Percentiles rank a stretch among this genome's conserved stretches.
Evolutionary conservation across 164 flowering plant genomes (phyloP).

Genomic region (Nelumbo lutea): DNA sequence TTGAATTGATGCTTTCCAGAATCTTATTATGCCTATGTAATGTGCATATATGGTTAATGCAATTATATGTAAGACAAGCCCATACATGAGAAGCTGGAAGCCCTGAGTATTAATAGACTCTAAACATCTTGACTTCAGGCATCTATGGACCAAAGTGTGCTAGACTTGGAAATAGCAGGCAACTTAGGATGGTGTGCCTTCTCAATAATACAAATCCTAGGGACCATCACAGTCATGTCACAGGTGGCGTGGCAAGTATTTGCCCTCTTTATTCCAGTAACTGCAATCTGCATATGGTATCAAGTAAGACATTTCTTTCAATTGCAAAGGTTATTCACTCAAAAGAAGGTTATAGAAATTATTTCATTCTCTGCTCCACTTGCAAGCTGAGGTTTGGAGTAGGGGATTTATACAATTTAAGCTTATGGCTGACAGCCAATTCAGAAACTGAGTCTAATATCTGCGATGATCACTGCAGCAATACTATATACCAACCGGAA

Average conservation of each 20-base stretch:
- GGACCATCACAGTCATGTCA: slow-evolving; percentile 82
- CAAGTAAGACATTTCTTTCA: slow-evolving; percentile 43
- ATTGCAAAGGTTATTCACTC: slow-evolving; percentile 21
- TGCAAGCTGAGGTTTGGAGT: slow-evolving; percentile 28
- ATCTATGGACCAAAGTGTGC: slow-evolving; percentile 86
- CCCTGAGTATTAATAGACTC: neutral
- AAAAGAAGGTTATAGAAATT: too few species aligned
- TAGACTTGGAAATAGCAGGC: slow-evolving; percentile 50
- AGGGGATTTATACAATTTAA: slow-evolving; percentile 18
- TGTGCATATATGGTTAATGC: slow-evolving; percentile 1
- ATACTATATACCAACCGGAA: slow-evolving; percentile 63
- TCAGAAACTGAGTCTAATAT: too few species aligned
- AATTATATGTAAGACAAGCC: too few species aligned
- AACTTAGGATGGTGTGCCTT: slow-evolving; percentile 43
- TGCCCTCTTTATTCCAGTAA: slow-evolving; percentile 67
- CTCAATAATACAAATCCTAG: slow-evolving; percentile 62
- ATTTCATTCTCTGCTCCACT: too few species aligned
- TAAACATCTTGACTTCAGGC: slow-evolving; percentile 40
- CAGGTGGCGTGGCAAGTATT: slow-evolving; percentile 92
- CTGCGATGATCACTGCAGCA: slow-evolving; percentile 31
- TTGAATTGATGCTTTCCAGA: neutral
- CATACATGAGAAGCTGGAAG: neutral
- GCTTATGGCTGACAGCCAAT: too few species aligned
- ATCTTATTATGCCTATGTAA: neutral
- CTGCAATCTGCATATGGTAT: slow-evolving; percentile 60